Evolutionary conservation across 495 filamentous ascomycete species (phyloP), one percentile per base, ranked within the genome.

Genomic region (Paragyromitra xinjiangensis): DNA sequence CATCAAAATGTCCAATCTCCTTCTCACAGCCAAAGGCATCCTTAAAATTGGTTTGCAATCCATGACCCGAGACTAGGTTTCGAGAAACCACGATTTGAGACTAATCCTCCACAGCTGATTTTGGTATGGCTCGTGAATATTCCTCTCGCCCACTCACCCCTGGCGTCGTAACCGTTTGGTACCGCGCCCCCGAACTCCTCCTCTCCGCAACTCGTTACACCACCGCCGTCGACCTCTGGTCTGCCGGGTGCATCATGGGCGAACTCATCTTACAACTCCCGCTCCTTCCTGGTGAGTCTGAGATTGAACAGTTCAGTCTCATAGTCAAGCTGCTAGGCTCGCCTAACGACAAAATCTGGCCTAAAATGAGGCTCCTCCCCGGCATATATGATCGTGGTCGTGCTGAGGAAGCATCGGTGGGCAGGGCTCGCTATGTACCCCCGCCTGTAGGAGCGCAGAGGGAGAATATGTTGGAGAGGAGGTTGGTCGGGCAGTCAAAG

Each of bases 1-100:
- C 70, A 83, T 86, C 44, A 86, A 86, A 78, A 85, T 86, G 84
- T 84, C 85, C 39, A 86, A 86, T 50, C 81, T 86, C 19, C 83
- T 86, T 12, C 84, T 86, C 12, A 86, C 84, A 14, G 77, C 82
- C 11, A 82, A 85, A 72, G 85, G 85, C 14, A 76, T 85, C 44
- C 75, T 86, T 22, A 86, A 86, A 81, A 80, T 86, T 9, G 85
- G 85, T 86, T 80, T 66, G 22, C 34, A 14, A 16, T 40, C 29
- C 64, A 42, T 34, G 7, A 6, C 63, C 19, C 14, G 7, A 6
- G 29, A 34, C 29, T 34, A 34, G 9, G 22, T 34, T n/a, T 22
- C n/a, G 24, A 48, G 9, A 26, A 40, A 22, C 24, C 44, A 22
- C 53, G 11, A 48, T 42, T 42, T 61, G 9, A 48, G 45, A 44